Conservation (phyloP, 164 flowering plant species). For the Macadamia tetraphylla region DNA sequence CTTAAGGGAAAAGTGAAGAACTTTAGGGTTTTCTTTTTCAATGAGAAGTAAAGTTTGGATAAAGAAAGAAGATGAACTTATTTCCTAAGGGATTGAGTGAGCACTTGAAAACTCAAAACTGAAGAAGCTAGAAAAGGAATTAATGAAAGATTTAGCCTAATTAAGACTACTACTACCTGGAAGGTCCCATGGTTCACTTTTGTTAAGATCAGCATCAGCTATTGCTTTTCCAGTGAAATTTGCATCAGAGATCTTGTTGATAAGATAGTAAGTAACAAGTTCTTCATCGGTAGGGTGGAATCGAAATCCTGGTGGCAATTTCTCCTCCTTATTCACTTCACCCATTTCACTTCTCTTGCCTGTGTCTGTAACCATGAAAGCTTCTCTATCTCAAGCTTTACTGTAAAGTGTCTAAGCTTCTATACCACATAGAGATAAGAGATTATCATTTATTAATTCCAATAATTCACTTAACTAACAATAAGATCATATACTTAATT, state of each 20-base stretch:
- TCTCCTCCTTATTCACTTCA: background rate
- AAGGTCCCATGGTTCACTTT: slow-evolving; percentile 25
- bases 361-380: background rate
- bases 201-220: slow-evolving; percentile 22
- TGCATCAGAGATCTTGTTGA: slow-evolving; percentile 14
- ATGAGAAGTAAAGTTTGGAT: too few species aligned
- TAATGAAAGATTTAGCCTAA: too few species aligned
- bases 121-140: too few species aligned
- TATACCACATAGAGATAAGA: background rate
- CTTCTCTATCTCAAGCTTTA: background rate
- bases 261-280: slow-evolving; percentile 18
- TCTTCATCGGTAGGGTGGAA: slow-evolving; percentile 29
- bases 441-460: background rate
- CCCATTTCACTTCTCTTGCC: background rate
- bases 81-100: too few species aligned
- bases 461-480: background rate
- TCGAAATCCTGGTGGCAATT: slow-evolving; percentile 21
- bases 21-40: too few species aligned
- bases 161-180: slow-evolving; percentile 9
- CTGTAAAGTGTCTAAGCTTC: too few species aligned
- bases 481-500: background rate
- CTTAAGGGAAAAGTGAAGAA: too few species aligned
- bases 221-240: slow-evolving; percentile 17
- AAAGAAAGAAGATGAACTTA: too few species aligned
- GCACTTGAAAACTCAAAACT: too few species aligned